phyloP scores from a whole-genome alignment of 2,329 filamentous ascomycete species.

The Cordyceps fumosorosea region DNA sequence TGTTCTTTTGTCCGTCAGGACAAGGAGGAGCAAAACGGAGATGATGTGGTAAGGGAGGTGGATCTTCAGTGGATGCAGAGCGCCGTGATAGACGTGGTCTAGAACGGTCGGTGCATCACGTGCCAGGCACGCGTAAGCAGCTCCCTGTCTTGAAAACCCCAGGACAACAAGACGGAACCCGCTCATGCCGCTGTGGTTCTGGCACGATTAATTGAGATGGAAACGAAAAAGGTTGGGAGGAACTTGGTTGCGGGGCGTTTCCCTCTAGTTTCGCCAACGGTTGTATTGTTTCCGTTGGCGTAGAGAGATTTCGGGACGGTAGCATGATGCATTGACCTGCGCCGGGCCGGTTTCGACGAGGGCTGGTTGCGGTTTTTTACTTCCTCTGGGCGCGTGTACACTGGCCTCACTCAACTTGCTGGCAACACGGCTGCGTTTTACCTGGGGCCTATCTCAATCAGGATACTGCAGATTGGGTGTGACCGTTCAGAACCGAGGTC shows the following conservation, averaged over 20 bases:
- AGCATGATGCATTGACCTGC: not conserved
- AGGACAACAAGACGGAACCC: not conserved
- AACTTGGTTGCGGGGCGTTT: not conserved
- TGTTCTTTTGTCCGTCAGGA: not conserved
- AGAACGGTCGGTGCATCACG: conserved; percentile 11
- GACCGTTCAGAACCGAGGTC: not conserved
- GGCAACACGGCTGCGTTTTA: not conserved
- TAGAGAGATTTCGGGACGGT: not conserved
- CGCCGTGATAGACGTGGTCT: conserved; percentile 9
- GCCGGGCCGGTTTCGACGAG: not conserved
- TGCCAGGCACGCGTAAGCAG: conserved; percentile 10
- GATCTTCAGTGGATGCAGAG: not conserved
- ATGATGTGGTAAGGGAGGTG: not conserved
- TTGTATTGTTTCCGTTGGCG: not conserved
- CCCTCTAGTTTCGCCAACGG: not conserved
- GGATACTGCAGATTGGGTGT: not conserved
- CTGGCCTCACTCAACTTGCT: too few species aligned
- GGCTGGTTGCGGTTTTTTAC: not conserved
- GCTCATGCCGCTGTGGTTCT: not conserved
- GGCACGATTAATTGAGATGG: not conserved
- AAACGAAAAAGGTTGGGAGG: not conserved
- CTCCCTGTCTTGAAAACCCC: not conserved
- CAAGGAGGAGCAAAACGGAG: not conserved
- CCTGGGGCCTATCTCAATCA: not conserved
- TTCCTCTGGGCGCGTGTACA: not conserved